phyloP scores from a whole-genome alignment of 2,329 filamentous ascomycete species.

The Ilyonectria destructans region DNA sequence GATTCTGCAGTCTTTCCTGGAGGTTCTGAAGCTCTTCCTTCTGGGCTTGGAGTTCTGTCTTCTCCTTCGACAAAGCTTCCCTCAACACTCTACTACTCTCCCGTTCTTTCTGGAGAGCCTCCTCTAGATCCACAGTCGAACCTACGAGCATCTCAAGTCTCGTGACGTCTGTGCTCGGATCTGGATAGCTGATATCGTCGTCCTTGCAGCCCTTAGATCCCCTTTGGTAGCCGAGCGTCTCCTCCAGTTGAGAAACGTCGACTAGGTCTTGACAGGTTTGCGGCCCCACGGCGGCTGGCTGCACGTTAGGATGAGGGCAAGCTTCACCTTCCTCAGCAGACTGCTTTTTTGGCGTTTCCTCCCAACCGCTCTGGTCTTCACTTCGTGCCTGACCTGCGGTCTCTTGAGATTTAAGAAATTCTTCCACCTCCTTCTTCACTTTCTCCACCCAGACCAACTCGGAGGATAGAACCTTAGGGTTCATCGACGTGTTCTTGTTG shows the following conservation, averaged over 20 bases:
- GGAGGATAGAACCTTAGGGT: neutral
- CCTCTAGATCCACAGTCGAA: constrained; percentile 1
- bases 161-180: neutral
- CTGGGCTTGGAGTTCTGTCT: neutral
- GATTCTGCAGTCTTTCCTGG: neutral
- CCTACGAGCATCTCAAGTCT: neutral
- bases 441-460: neutral
- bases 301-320: neutral
- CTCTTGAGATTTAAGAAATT: neutral
- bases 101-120: constrained; percentile 1
- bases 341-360: constrained; percentile 4
- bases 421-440: neutral
- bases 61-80: constrained; percentile 1
- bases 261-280: neutral
- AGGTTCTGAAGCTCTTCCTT: too few relatives aligned
- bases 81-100: neutral
- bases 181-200: neutral
- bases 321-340: neutral
- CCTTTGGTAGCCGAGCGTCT: neutral
- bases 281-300: neutral
- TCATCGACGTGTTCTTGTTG: neutral
- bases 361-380: neutral
- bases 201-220: neutral
- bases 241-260: neutral
- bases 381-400: neutral